phyloP scores from a whole-genome alignment of 805 yeast species.

The Candida patagonica region DNA sequence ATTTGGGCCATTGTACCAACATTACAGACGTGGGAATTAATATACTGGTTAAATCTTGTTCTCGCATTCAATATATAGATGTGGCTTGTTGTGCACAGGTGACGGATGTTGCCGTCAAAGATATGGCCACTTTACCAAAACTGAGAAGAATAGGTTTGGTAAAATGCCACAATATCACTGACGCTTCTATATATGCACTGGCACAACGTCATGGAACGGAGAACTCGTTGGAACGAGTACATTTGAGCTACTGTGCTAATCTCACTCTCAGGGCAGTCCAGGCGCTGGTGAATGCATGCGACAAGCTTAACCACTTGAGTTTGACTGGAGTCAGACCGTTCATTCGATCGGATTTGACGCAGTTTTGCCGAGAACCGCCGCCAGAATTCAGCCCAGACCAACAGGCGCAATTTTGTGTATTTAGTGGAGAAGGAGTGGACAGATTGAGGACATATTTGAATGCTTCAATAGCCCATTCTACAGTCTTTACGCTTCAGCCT shows the following conservation, averaged over 20 bases:
- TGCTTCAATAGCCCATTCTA: constrained; percentile 7
- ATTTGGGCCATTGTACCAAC: constrained; percentile 86
- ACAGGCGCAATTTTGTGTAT: constrained; percentile 80
- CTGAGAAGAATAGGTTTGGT: constrained; percentile 88
- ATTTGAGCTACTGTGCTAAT: constrained; percentile 81
- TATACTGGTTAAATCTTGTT: constrained; percentile 64
- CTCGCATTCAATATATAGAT: constrained; percentile 83
- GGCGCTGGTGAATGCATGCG: constrained; percentile 67
- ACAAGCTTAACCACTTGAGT: constrained; percentile 79
- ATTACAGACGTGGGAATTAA: constrained; percentile 86
- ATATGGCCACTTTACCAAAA: constrained; percentile 65
- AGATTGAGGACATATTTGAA: constrained; percentile 63
- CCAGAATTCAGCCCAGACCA: constrained; percentile 84
- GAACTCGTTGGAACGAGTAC: constrained; percentile 85
- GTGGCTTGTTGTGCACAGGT: constrained; percentile 89
- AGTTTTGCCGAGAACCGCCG: constrained; percentile 87
- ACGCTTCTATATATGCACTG: constrained; percentile 66
- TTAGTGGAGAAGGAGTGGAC: constrained; percentile 81
- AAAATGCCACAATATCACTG: constrained; percentile 81
- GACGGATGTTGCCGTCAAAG: constrained; percentile 73
- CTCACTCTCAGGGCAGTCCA: constrained; percentile 71
- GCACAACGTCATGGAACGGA: constrained; percentile 53
- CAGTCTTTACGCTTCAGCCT: neutral
- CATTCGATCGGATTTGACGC: constrained; percentile 73
- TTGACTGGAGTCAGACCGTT: constrained; percentile 90